These are phyloP conservation scores for Acanthamoeba comandoni DNA, from an alignment of 208 protist species.

Conservation along the genomic window DNA sequence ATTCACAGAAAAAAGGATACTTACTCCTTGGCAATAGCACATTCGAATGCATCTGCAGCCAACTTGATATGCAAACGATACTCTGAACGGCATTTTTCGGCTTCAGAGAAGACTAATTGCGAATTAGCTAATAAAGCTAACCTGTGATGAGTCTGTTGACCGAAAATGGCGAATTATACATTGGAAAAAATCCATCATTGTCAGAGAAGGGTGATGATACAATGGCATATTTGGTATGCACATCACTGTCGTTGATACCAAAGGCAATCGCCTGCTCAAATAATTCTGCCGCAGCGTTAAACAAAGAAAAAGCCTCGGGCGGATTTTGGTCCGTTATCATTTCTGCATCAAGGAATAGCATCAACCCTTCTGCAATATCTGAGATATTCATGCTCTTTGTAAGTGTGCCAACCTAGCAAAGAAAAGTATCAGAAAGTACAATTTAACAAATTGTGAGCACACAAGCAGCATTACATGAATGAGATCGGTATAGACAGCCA, in stretches of 20 bases:
- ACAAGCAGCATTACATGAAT: not conserved
- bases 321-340: slow-evolving; percentile 32
- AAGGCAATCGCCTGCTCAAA: slow-evolving; percentile 13
- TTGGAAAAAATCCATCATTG: too few relatives aligned
- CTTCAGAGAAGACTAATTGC: too few relatives aligned
- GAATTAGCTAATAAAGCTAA: too few relatives aligned
- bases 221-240: too few relatives aligned
- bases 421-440: not conserved
- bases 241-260: slow-evolving; percentile 69
- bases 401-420: slow-evolving; percentile 32
- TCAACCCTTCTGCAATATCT: slow-evolving; percentile 50
- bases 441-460: not conserved
- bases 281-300: slow-evolving; percentile 11
- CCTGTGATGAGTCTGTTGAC: too few relatives aligned
- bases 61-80: too few relatives aligned
- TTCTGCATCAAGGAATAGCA: slow-evolving; percentile 36
- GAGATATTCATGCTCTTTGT: slow-evolving; percentile 69
- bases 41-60: too few relatives aligned
- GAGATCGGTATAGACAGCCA: slow-evolving; percentile 66
- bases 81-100: too few relatives aligned
- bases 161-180: too few relatives aligned
- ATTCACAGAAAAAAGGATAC: too few relatives aligned
- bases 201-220: too few relatives aligned
- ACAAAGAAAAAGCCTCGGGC: slow-evolving; percentile 44
- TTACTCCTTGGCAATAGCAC: too few relatives aligned